Percentiles rank a stretch among this genome's conserved stretches.
Evolutionary conservation across 257 asterid genomes (phyloP).

Genomic region (Henckelia pumila): DNA sequence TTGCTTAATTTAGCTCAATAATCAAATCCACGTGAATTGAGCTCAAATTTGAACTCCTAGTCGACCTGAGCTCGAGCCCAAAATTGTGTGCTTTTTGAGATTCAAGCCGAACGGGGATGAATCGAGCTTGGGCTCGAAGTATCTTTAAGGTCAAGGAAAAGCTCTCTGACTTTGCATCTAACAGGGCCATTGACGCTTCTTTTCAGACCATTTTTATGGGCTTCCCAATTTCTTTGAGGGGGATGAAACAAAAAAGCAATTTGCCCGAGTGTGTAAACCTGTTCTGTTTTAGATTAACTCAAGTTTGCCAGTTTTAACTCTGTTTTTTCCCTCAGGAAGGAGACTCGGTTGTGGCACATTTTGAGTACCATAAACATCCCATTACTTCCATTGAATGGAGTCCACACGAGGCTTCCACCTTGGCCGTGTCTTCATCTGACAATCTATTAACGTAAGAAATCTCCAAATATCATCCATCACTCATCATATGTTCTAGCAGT

Average conservation of each 20-base stretch:
- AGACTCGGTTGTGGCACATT: slow-evolving; percentile 74
- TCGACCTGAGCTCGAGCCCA: neutral
- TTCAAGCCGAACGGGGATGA: neutral
- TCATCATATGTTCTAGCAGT: neutral
- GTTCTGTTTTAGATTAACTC: neutral
- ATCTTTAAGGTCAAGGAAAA: no score
- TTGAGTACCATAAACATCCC: slow-evolving; percentile 85
- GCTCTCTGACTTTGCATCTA: neutral
- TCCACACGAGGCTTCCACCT: slow-evolving; percentile 86
- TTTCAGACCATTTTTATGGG: neutral
- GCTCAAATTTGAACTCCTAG: neutral
- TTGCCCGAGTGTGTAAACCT: neutral
- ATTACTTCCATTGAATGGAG: slow-evolving; percentile 98
- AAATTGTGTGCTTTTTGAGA: neutral
- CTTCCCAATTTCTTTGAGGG: neutral
- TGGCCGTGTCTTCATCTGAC: slow-evolving; percentile 88
- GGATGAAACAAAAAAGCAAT: neutral
- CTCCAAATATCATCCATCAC: neutral
- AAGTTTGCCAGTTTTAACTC: neutral
- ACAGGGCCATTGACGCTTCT: neutral
- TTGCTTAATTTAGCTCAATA: neutral
- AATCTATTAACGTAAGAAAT: slow-evolving; percentile 77
- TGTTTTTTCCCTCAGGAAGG: slow-evolving; percentile 51
- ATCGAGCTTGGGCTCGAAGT: neutral
- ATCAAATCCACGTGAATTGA: neutral